Evolutionary conservation across 192 early-diverging fungal species (phyloP), one percentile per base, ranked within the genome.

Genomic region (Coemansia sp.): DNA sequence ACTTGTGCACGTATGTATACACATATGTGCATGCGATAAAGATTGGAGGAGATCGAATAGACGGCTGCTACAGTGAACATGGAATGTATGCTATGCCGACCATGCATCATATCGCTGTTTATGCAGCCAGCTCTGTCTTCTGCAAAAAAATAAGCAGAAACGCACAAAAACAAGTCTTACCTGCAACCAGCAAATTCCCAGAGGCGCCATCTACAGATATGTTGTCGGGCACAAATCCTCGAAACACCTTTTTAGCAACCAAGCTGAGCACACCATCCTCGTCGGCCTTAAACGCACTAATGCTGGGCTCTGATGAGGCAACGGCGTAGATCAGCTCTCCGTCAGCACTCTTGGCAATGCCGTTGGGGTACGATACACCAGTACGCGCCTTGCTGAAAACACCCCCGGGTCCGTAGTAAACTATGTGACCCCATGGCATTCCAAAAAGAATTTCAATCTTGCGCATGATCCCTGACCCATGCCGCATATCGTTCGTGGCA

Each of bases 401-500:
- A 14, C 65, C 65, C 4, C 54, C 57, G 23, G 54, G 47, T 10
- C 61, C 61, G 24, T 66, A 69, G 56, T 71, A 59, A 4, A 71
- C 74, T 42, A 78, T 37, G 43, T 64, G 61, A 15, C 74, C 68
- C 74, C 74, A 78, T 38, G 74, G 61, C 74, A 78, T 71, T 39
- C 74, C 74, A 34, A 78, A 47, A 13, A 78, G 43, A 55, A 80
- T 50, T 60, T 86, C 83, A 27, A 80, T 34, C 4, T 45, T 51
- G 44, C 74, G 71, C 70, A 69, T 59, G 5, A 33, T 15, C 7
- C 66, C 62, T 2, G 53, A 18, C 9, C 19, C 46, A 38, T 75
- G 57, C 22, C 38, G 37, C 53, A 78, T 43, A 40, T 86, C 84
- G 59, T 86, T 86, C 15, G 83, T 82, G 4, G 81, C 75, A 60